A percentile compares a stretch with the other conserved stretches of the same genome.
These are phyloP conservation scores for Botrytis paeoniae DNA, from an alignment of 2,329 filamentous ascomycete species.

Conservation along the genomic window DNA sequence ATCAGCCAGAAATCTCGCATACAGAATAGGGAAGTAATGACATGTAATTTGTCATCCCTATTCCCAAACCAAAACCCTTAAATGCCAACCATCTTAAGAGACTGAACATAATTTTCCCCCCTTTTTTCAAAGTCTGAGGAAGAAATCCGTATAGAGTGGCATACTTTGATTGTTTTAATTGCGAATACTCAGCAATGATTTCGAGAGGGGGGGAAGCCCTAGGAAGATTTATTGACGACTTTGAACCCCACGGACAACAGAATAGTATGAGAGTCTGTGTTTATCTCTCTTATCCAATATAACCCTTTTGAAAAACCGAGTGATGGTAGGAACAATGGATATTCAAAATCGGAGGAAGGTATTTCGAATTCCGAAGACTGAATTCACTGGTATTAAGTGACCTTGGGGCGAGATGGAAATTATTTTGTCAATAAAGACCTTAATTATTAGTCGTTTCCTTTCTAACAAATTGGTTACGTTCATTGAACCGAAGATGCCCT, in stretches of 20 bases:
- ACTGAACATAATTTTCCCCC: conserved; percentile 1
- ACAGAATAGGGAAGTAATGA: conserved; percentile 18
- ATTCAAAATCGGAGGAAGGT: background rate
- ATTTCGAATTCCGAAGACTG: background rate
- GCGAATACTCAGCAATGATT: conserved; percentile 12
- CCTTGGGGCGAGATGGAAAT: background rate
- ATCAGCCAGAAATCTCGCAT: conserved; percentile 17
- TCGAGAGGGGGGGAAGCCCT: conserved; percentile 12
- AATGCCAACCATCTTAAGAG: conserved; percentile 14
- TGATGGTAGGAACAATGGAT: background rate
- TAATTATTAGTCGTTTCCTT: background rate
- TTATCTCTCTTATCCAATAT: conserved; percentile 14
- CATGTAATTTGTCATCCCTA: conserved; percentile 21
- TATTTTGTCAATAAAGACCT: conserved; percentile 4
- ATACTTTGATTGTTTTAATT: conserved; percentile 14
- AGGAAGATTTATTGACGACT: conserved; percentile 16
- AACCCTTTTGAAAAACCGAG: background rate
- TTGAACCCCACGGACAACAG: conserved; percentile 16
- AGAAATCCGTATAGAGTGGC: background rate
- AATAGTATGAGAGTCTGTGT: conserved; percentile 8
- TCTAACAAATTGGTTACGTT: conserved; percentile 4
- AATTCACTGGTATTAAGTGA: background rate
- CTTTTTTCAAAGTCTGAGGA: background rate
- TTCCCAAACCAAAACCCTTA: conserved; percentile 13
- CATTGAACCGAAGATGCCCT: conserved; percentile 6